Evolutionary conservation across 2,329 filamentous ascomycete genomes (phyloP).

Genomic region (Trichoderma atroviride): DNA sequence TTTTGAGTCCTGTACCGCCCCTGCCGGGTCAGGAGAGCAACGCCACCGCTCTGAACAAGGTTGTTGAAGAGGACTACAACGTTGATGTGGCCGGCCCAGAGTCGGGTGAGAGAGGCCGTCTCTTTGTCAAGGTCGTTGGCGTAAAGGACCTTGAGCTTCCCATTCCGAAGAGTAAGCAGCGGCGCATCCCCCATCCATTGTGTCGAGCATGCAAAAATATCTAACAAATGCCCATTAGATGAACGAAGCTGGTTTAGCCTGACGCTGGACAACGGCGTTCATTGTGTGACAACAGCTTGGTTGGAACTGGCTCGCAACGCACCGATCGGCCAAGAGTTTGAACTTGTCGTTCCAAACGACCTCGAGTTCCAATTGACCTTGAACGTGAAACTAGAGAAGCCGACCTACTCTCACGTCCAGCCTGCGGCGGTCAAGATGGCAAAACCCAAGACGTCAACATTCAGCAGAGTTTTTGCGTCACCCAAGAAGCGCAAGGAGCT

Average conservation of each 20-base stretch:
- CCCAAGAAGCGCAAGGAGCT: slow-evolving; percentile 97
- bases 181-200: not conserved
- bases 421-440: slow-evolving; percentile 63
- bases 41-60: slow-evolving; percentile 64
- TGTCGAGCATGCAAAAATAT: not conserved
- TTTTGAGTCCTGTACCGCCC: slow-evolving; percentile 71
- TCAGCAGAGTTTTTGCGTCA: slow-evolving; percentile 89
- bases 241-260: slow-evolving; percentile 94
- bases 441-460: slow-evolving; percentile 80
- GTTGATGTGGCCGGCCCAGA: slow-evolving; percentile 67
- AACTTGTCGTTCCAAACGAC: slow-evolving; percentile 94
- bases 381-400: slow-evolving; percentile 90
- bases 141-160: slow-evolving; percentile 95
- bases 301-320: slow-evolving; percentile 88
- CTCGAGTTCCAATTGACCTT: slow-evolving; percentile 98
- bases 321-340: slow-evolving; percentile 96
- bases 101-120: slow-evolving; percentile 80
- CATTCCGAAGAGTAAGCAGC: slow-evolving; percentile 76
- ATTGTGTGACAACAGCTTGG: slow-evolving; percentile 97
- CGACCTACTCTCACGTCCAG: slow-evolving; percentile 60
- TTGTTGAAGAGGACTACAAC: slow-evolving; percentile 68
- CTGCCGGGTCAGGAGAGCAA: slow-evolving; percentile 87
- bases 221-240: slow-evolving; percentile 55
- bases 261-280: slow-evolving; percentile 95
- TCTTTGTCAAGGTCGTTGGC: slow-evolving; percentile 98